A percentile compares a stretch with the other conserved stretches of the same genome.
These are phyloP conservation scores for Trichoderma guizhouense DNA, from an alignment of 2,329 filamentous ascomycete species.

Conservation along the genomic window DNA sequence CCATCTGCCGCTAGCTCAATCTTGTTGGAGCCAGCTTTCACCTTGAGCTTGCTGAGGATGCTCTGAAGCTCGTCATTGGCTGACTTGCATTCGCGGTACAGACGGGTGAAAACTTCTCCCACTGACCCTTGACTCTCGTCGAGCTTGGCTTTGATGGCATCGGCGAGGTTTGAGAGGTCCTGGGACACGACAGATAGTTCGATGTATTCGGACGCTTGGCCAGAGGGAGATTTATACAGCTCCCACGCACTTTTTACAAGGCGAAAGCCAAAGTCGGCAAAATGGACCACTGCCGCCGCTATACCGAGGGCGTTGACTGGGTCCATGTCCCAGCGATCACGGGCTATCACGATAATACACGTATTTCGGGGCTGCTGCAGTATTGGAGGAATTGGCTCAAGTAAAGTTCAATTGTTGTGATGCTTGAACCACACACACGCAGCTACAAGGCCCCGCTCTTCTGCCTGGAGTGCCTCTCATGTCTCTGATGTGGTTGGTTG, in stretches of 20 bases:
- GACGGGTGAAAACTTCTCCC: neutral
- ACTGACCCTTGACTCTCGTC: neutral
- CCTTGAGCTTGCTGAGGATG: neutral
- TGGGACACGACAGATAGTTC: neutral
- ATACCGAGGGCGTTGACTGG: neutral
- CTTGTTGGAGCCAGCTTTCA: neutral
- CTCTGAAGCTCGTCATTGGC: neutral
- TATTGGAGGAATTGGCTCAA: no score
- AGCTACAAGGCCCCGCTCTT: neutral
- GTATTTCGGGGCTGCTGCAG: neutral
- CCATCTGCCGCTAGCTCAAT: neutral
- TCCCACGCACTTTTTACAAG: rapidly evolving
- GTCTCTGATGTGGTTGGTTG: neutral
- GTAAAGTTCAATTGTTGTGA: no score
- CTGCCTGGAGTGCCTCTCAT: neutral
- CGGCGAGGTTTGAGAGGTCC: rapidly evolving
- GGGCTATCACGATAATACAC: neutral
- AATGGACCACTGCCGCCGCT: neutral
- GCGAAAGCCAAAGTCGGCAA: neutral
- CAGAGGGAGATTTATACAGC: neutral
- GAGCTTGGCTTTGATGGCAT: neutral
- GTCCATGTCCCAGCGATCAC: neutral
- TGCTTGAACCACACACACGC: no score
- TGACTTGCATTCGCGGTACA: neutral
- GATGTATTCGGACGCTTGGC: neutral